A percentile compares a stretch with the other conserved stretches of the same genome.
These are phyloP conservation scores for Podospora anserina DNA, from an alignment of 495 filamentous ascomycete species.

Conservation along the genomic window DNA sequence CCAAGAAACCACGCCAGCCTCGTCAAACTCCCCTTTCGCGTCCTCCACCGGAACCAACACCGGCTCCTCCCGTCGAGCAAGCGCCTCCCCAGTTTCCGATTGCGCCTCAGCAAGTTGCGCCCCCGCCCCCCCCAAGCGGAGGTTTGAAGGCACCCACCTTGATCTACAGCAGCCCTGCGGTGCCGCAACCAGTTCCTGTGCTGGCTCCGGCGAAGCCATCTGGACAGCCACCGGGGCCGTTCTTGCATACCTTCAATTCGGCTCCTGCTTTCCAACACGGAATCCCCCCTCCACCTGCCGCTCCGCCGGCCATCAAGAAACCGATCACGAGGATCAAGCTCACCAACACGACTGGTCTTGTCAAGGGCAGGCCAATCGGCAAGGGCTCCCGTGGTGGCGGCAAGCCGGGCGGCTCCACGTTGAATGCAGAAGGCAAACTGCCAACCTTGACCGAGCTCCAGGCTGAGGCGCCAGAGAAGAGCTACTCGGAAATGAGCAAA, in stretches of 20 bases:
- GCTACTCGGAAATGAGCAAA: constrained; percentile 50
- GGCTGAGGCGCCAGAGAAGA: constrained; percentile 33
- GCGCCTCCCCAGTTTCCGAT: constrained; percentile 9
- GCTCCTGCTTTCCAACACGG: constrained; percentile 21
- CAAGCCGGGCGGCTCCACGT: neutral
- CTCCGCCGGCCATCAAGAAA: constrained; percentile 31
- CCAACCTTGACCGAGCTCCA: constrained; percentile 1
- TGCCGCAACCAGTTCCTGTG: constrained; percentile 4
- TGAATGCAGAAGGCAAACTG: constrained; percentile 13
- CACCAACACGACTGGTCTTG: constrained; percentile 25
- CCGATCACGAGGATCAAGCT: constrained; percentile 33
- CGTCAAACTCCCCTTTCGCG: neutral
- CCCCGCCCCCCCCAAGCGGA: constrained; percentile 15
- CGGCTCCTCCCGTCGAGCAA: neutral
- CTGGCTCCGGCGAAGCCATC: constrained; percentile 17
- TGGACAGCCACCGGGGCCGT: constrained; percentile 21
- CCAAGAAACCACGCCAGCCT: neutral
- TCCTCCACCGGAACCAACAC: neutral
- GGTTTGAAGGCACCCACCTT: constrained; percentile 23
- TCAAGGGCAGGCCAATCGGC: constrained; percentile 18
- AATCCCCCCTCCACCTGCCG: constrained; percentile 22
- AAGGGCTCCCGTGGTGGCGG: constrained; percentile 19
- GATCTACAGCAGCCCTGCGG: constrained; percentile 21
- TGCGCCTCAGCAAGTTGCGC: constrained; percentile 25
- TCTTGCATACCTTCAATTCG: constrained; percentile 33